Evolutionary conservation across 2,329 filamentous ascomycete species (phyloP).

Genomic region (Aspergillus sp.): DNA sequence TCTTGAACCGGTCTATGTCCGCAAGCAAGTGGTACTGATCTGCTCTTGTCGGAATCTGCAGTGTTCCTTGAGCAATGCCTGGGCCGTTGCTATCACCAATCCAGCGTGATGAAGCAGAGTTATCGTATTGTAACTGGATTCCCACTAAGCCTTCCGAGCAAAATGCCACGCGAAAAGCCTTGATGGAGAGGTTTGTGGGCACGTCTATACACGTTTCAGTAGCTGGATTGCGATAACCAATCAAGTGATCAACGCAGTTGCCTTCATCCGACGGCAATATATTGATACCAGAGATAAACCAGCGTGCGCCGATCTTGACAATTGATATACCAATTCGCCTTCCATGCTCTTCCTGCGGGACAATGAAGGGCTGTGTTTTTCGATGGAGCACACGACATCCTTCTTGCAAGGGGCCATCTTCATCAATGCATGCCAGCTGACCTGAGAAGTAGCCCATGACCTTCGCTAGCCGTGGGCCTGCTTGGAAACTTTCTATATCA

Average conservation of each 20-base stretch:
- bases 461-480: not conserved
- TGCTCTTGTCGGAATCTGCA: not conserved
- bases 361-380: not conserved
- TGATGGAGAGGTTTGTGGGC: not conserved
- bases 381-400: slow-evolving; percentile 12
- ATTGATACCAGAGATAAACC: slow-evolving; percentile 12
- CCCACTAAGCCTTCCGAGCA: slow-evolving; percentile 10
- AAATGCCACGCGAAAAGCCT: slow-evolving; percentile 6
- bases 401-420: not conserved
- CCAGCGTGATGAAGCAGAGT: slow-evolving; percentile 6
- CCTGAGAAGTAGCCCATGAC: not conserved
- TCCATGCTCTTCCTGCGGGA: not conserved
- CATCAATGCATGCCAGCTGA: not conserved
- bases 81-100: slow-evolving; percentile 1
- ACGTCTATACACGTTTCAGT: not conserved
- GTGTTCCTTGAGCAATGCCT: slow-evolving; percentile 2
- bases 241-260: not conserved
- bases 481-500: not conserved
- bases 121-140: slow-evolving; percentile 8
- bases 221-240: slow-evolving; percentile 9
- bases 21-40: slow-evolving; percentile 6
- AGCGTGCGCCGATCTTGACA: slow-evolving; percentile 6
- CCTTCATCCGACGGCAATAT: not conserved
- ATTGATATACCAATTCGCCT: slow-evolving; percentile 10
- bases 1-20: slow-evolving; percentile 13